Evolutionary conservation across 257 asterid species (phyloP), one percentile per base, ranked within the genome.

Genomic region (Thymus mandschuricus): DNA sequence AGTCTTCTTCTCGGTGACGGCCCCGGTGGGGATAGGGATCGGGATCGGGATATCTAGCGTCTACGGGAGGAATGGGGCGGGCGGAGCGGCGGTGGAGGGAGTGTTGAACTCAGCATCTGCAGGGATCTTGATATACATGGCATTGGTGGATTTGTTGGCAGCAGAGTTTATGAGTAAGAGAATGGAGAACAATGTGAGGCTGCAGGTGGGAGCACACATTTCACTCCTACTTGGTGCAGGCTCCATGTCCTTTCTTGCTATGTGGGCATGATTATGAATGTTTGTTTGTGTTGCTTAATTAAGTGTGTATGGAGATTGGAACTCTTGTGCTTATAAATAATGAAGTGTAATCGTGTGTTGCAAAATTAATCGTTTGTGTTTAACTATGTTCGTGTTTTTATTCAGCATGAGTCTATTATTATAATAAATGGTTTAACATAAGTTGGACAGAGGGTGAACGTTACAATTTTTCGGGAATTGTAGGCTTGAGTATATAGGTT

Each of bases 61-160:
- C 3, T 81, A 86, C 79, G 80, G 77, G 57, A 79, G 55, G 57
- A 75, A 70, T 6, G 79, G 81, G 58, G 2, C 78, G 1, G 76
- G 21, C 6, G 81, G 79, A 0, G 66, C 76, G 11, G 75, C 81
- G 10, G 77, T 80, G 1, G 84, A 81, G 44, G 89, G 92, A 15
- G 69, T 78, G 5, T 69, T 86, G 49, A 80, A 81, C 40, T 82
- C 92, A 3, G 86, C 86, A 0, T 82, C 92, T 4, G 79, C 87
- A 0, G 92, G 89, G 66, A 84, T 86, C 3, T 57, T 86, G 78
- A 80, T 86, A 27, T 86, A 86, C 79, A 84, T 86, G 89, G 86
- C 92, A 8, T 76, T 86, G 3, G 92, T 86, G 9, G 92, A 86
- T 72, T 40, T 86, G 44, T 66, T 86, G 10, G 92, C 87, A 10